Conservation (phyloP, 75 land plant species). For the Larix kaempferi region DNA sequence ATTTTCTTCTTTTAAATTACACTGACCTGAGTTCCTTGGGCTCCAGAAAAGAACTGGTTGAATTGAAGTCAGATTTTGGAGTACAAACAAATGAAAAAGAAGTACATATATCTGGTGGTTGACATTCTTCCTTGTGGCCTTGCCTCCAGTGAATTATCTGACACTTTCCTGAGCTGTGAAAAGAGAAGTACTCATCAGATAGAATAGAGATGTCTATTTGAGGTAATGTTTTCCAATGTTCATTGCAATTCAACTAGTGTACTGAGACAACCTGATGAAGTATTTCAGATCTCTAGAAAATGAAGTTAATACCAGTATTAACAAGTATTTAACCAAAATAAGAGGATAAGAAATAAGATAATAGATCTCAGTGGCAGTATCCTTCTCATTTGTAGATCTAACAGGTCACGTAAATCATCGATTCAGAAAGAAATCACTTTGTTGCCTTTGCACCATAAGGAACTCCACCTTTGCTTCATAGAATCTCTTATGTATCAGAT, state of each 20-base stretch:
- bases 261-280: not conserved
- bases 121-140: slow-evolving; percentile 80
- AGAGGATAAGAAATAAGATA: not conserved
- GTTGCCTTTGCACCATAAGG: not conserved
- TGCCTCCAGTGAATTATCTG: slow-evolving; percentile 75
- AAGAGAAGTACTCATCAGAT: not conserved
- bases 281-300: not conserved
- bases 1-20: not conserved
- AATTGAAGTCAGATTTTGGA: not conserved
- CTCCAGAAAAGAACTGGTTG: not conserved
- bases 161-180: slow-evolving; percentile 66
- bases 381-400: not conserved
- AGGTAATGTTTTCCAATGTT: not conserved
- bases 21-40: not conserved
- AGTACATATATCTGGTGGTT: slow-evolving; percentile 6
- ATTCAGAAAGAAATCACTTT: not conserved
- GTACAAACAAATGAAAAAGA: slow-evolving; percentile 3
- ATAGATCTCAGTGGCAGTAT: not conserved
- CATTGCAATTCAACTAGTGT: not conserved
- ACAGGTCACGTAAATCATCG: not conserved
- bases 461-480: not conserved
- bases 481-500: not conserved
- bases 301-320: not conserved
- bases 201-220: not conserved
- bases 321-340: not conserved